These are phyloP conservation scores for Kwoniella sp. DNA, from an alignment of 768 basidiomycete species.

Conservation along the genomic window DNA sequence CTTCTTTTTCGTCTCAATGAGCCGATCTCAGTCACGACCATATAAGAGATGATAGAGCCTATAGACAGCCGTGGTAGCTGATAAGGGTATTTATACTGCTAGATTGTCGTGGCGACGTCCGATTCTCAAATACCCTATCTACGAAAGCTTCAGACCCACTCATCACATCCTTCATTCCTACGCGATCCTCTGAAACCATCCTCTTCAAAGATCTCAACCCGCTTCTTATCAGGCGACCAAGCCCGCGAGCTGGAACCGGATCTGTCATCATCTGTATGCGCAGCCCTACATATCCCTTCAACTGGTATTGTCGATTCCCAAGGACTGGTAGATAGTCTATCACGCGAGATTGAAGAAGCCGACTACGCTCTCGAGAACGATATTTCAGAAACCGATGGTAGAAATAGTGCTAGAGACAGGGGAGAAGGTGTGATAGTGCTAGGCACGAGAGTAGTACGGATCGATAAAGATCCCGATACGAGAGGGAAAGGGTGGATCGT, in stretches of 20 bases:
- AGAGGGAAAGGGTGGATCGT: constrained; percentile 77
- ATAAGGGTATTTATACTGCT: neutral
- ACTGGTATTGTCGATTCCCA: constrained; percentile 92
- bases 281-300: constrained; percentile 77
- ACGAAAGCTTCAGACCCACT: constrained; percentile 67
- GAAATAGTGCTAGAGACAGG: no score
- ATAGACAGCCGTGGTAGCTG: neutral
- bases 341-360: constrained; percentile 74
- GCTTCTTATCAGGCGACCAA: constrained; percentile 68
- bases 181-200: constrained; percentile 53
- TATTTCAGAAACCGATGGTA: neutral
- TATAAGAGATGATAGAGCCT: no score
- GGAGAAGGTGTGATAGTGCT: constrained; percentile 63
- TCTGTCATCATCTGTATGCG: constrained; percentile 68
- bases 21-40: no score
- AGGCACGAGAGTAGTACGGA: constrained; percentile 78
- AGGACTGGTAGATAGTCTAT: constrained; percentile 76
- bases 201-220: constrained; percentile 60
- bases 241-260: constrained; percentile 79
- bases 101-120: constrained; percentile 79
- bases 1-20: no score
- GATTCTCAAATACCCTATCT: constrained; percentile 70
- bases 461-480: constrained; percentile 63
- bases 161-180: constrained; percentile 63
- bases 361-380: constrained; percentile 53